Evolutionary conservation across 2,329 filamentous ascomycete species (phyloP).

Genomic region (Monilinia laxa): DNA sequence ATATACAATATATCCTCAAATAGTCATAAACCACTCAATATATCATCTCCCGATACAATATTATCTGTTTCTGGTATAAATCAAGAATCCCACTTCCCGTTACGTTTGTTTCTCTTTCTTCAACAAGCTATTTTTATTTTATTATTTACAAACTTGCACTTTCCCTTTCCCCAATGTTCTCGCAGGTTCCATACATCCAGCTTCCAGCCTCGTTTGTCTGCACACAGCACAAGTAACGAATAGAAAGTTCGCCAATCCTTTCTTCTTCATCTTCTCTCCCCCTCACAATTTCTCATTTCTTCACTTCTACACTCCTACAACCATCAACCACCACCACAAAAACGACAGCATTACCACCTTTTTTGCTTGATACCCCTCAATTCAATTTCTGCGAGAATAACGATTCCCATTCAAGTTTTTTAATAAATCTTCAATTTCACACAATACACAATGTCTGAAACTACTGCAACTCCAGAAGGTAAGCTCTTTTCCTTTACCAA

Average conservation of each 20-base stretch:
- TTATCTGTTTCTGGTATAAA: not conserved
- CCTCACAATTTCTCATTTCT: not conserved
- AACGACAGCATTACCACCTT: not conserved
- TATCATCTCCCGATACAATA: not conserved
- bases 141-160: too few relatives aligned
- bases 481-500: constrained; percentile 29
- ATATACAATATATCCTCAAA: too few relatives aligned
- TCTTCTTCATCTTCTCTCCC: not conserved
- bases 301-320: constrained; percentile 11
- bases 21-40: too few relatives aligned
- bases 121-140: too few relatives aligned
- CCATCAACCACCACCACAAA: not conserved
- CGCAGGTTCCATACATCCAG: constrained; percentile 21
- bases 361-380: constrained; percentile 26
- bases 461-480: constrained; percentile 36
- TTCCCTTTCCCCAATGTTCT: constrained; percentile 22
- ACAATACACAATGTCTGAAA: constrained; percentile 32
- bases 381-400: constrained; percentile 7
- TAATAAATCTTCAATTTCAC: not conserved
- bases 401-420: not conserved
- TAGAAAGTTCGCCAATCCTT: constrained; percentile 23
- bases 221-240: constrained; percentile 10
- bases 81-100: not conserved
- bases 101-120: too few relatives aligned
- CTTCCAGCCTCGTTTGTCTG: constrained; percentile 22